phyloP scores from a whole-genome alignment of 73 alveolate genomes.

The Symbiodinium pilosum region DNA sequence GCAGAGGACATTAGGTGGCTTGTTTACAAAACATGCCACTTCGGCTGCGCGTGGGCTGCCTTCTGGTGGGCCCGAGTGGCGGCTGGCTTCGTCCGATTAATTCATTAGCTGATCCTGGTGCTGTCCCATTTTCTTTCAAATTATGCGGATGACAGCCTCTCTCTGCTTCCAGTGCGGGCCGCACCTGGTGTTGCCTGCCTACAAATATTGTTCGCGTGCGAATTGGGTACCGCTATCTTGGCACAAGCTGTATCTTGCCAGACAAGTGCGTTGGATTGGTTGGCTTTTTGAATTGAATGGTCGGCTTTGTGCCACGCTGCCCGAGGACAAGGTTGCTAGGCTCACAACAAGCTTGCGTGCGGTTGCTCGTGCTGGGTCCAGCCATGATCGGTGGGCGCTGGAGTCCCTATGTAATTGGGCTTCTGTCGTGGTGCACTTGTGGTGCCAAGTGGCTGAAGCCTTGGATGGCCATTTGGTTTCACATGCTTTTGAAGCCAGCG shows the following conservation, averaged over 20 bases:
- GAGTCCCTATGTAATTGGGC: conserved; percentile 21
- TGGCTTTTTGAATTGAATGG: background rate
- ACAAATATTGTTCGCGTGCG: background rate
- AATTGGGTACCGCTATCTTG: background rate
- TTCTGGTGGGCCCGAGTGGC: conserved; percentile 25
- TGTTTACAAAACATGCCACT: background rate
- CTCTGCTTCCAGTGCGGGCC: background rate
- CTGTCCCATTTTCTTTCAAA: background rate
- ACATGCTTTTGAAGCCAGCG: background rate
- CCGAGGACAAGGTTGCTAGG: background rate
- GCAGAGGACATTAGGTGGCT: background rate
- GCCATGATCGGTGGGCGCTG: background rate
- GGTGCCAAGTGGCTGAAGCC: conserved; percentile 31
- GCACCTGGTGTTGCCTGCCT: background rate
- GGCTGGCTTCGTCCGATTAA: background rate
- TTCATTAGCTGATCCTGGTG: background rate
- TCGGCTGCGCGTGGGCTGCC: background rate
- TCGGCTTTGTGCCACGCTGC: background rate
- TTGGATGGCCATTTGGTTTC: conserved; percentile 27
- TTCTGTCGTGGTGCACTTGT: background rate
- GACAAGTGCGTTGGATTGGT: conserved; percentile 9
- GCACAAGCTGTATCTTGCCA: background rate
- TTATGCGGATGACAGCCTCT: background rate
- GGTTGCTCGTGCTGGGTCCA: background rate
- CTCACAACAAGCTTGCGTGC: too few species aligned